Evolutionary conservation across 2,329 filamentous ascomycete species (phyloP).

Genomic region (Fusarium lyarnte): DNA sequence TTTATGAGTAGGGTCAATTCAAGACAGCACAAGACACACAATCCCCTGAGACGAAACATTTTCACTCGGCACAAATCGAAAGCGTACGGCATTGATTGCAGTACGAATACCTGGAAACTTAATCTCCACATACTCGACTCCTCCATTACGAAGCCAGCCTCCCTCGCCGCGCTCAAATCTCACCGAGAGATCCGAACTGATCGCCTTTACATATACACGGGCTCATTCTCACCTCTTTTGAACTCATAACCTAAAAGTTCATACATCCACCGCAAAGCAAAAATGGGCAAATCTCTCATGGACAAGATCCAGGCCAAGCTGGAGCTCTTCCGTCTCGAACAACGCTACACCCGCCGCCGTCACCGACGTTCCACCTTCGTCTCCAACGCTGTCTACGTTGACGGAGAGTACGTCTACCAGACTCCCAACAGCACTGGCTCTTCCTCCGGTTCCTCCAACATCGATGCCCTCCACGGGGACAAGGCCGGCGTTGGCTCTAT

Average conservation of each 20-base stretch:
- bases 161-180: slow-evolving; percentile 27
- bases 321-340: slow-evolving; percentile 93
- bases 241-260: not conserved
- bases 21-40: slow-evolving; percentile 23
- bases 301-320: slow-evolving; percentile 74
- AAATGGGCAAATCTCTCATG: slow-evolving; percentile 63
- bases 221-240: not conserved
- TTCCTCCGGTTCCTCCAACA: slow-evolving; percentile 57
- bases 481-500: slow-evolving; percentile 39
- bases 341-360: slow-evolving; percentile 91
- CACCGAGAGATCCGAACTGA: slow-evolving; percentile 17
- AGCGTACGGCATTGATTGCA: slow-evolving; percentile 38
- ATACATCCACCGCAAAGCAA: slow-evolving; percentile 39
- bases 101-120: slow-evolving; percentile 18
- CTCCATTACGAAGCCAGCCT: slow-evolving; percentile 19
- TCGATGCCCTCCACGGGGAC: slow-evolving; percentile 52
- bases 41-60: slow-evolving; percentile 27
- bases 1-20: slow-evolving; percentile 23
- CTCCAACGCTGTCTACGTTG: slow-evolving; percentile 89
- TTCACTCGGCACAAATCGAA: slow-evolving; percentile 1
- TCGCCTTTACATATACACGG: slow-evolving; percentile 3
- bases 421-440: slow-evolving; percentile 68
- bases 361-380: slow-evolving; percentile 87
- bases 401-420: slow-evolving; percentile 93
- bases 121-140: slow-evolving; percentile 34